Percentiles rank a stretch among this genome's conserved stretches.
Evolutionary conservation across 2,329 filamentous ascomycete genomes (phyloP).

Genomic region (Botryotinia narcissicola): DNA sequence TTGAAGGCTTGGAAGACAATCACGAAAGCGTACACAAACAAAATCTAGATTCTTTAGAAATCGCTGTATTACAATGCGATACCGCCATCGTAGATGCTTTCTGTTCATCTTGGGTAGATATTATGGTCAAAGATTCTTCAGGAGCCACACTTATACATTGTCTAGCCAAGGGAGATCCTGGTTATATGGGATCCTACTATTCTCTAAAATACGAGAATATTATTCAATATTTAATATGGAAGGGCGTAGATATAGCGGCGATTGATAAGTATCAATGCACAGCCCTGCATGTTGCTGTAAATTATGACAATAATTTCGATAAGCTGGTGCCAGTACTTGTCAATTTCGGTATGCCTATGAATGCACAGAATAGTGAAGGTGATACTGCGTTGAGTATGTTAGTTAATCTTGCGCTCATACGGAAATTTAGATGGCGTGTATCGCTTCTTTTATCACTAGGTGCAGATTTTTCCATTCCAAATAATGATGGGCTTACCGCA

Average conservation of each 20-base stretch:
- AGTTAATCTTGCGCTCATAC: too few species aligned
- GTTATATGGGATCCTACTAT: rapidly evolving
- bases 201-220: rapidly evolving
- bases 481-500: background rate
- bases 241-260: background rate
- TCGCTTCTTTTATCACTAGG: background rate
- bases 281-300: background rate
- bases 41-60: background rate
- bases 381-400: background rate
- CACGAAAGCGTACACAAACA: background rate
- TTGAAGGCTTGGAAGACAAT: background rate
- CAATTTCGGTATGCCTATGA: background rate
- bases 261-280: background rate
- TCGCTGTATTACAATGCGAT: background rate
- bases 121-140: background rate
- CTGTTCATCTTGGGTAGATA: background rate
- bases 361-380: background rate
- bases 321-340: background rate
- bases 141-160: background rate
- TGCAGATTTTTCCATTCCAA: background rate
- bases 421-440: too few species aligned
- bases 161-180: background rate
- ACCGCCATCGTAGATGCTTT: background rate
- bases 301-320: rapidly evolving
- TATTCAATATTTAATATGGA: background rate